Evolutionary conservation across 1,139 yeast species (phyloP).

Genomic region (Kurtzmaniella quercitrusa): DNA sequence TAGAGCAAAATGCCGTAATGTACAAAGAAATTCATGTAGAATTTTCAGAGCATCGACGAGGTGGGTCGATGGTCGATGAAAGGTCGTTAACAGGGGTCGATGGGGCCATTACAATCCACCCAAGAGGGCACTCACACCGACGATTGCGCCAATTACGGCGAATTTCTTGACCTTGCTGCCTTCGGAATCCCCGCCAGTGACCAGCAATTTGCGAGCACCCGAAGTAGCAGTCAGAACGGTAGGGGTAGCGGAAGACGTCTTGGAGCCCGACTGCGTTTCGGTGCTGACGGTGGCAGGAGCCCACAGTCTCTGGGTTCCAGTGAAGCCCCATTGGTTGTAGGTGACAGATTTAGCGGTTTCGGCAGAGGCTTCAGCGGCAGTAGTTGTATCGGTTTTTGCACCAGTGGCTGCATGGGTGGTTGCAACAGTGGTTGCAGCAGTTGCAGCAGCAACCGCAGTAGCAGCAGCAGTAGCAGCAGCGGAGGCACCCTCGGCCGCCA

Average conservation of each 20-base stretch:
- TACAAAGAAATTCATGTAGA: not conserved
- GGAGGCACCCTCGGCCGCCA: constrained; percentile 10
- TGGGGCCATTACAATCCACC: constrained; percentile 13
- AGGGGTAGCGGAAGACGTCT: constrained; percentile 13
- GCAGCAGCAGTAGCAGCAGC: constrained; percentile 7
- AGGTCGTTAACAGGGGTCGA: not conserved
- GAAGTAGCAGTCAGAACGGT: constrained; percentile 17
- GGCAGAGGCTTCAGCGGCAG: constrained; percentile 4
- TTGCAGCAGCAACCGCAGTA: constrained; percentile 5
- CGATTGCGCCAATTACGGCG: constrained; percentile 14
- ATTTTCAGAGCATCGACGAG: not conserved
- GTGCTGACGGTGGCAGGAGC: constrained; percentile 13
- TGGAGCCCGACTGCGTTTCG: constrained; percentile 11
- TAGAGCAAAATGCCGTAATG: not conserved
- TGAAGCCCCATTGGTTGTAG: constrained; percentile 42
- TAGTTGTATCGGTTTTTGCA: constrained; percentile 7
- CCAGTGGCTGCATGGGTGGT: constrained; percentile 5
- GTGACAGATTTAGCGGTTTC: constrained; percentile 13
- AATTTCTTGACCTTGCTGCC: constrained; percentile 12
- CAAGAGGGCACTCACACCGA: constrained; percentile 16
- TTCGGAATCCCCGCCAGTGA: not conserved
- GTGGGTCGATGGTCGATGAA: constrained; percentile 3
- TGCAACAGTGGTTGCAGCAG: constrained; percentile 8
- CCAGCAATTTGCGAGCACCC: constrained; percentile 12
- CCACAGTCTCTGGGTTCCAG: constrained; percentile 40